Evolutionary conservation across 305 asterid species (phyloP).

Genomic region (Fraxinus dipetala): DNA sequence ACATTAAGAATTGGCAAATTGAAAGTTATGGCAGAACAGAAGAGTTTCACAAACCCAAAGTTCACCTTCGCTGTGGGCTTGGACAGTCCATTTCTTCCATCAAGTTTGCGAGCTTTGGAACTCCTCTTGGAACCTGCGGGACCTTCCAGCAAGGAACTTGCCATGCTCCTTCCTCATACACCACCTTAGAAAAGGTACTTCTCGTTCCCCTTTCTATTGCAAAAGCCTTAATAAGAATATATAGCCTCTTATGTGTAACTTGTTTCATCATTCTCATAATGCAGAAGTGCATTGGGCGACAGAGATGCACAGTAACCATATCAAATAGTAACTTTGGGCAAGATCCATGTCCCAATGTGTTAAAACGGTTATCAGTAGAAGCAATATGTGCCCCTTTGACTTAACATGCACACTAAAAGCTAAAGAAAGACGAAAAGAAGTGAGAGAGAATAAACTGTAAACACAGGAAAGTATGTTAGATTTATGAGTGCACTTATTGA

Average conservation of each 20-base stretch:
- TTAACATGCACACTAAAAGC: conserved; percentile 26
- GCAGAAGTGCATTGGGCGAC: conserved; percentile 80
- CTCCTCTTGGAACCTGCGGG: conserved; percentile 89
- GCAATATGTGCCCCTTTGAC: conserved; percentile 59
- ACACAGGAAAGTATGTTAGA: conserved; percentile 8
- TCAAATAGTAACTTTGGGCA: conserved; percentile 72
- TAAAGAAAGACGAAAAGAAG: conserved; percentile 18
- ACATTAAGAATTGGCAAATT: conserved; percentile 77
- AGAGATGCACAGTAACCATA: conserved; percentile 70
- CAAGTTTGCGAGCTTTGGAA: conserved; percentile 96
- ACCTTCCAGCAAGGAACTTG: conserved; percentile 81
- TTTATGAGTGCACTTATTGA: conserved; percentile 13
- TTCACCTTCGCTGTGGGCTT: conserved; percentile 63
- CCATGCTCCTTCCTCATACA: conserved; percentile 69
- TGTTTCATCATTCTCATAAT: not conserved
- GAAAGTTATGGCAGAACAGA: conserved; percentile 64
- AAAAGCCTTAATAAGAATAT: not conserved
- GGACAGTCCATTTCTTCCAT: conserved; percentile 73
- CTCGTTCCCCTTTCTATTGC: not conserved
- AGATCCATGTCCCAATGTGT: conserved; percentile 84
- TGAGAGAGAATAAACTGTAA: conserved; percentile 7
- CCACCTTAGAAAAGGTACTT: conserved; percentile 66
- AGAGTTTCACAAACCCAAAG: conserved; percentile 70
- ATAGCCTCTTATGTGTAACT: not conserved
- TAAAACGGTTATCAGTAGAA: conserved; percentile 80